Percentiles rank a stretch among this genome's conserved stretches.
Conservation (phyloP, 2,329 filamentous ascomycete genomes). For the Penicillium decumbens region DNA sequence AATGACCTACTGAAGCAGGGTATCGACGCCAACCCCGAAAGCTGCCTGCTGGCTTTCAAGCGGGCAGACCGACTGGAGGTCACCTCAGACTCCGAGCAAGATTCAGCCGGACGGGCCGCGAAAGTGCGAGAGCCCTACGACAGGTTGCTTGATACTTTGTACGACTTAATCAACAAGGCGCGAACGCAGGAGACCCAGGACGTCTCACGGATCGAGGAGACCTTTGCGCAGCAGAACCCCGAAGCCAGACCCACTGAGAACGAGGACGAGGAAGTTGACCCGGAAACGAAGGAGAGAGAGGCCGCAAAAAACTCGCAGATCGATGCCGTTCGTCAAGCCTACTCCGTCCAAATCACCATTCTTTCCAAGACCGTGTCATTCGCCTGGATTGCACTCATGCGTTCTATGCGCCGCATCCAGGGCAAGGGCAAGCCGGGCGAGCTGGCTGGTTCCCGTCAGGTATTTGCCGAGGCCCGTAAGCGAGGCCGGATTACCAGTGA, state of each 20-base stretch:
- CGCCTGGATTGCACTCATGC: conserved; percentile 90
- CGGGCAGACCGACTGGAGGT: conserved; percentile 82
- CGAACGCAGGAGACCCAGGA: conserved; percentile 62
- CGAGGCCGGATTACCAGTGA: conserved; percentile 86
- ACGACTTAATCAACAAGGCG: conserved; percentile 71
- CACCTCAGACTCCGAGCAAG: conserved; percentile 70
- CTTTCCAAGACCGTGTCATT: conserved; percentile 84
- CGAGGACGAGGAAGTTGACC: conserved; percentile 52
- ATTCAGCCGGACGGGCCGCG: conserved; percentile 58
- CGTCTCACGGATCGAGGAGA: conserved; percentile 52
- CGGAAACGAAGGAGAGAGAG: conserved; percentile 48
- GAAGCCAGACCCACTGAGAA: conserved; percentile 32
- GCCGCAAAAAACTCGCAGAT: conserved; percentile 53
- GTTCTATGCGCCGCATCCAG: conserved; percentile 89
- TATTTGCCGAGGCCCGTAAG: conserved; percentile 84
- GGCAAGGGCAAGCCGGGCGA: conserved; percentile 71
- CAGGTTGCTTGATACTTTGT: conserved; percentile 78
- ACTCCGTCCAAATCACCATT: conserved; percentile 66
- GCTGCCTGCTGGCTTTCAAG: conserved; percentile 81
- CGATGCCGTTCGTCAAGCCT: conserved; percentile 58
- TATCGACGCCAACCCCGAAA: conserved; percentile 86
- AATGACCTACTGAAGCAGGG: conserved; percentile 76
- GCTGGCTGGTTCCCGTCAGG: conserved; percentile 69
- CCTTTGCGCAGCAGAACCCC: conserved; percentile 44
- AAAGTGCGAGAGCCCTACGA: conserved; percentile 81